phyloP scores from a whole-genome alignment of 805 yeast species.

The Wickerhamiella bombiphila region DNA sequence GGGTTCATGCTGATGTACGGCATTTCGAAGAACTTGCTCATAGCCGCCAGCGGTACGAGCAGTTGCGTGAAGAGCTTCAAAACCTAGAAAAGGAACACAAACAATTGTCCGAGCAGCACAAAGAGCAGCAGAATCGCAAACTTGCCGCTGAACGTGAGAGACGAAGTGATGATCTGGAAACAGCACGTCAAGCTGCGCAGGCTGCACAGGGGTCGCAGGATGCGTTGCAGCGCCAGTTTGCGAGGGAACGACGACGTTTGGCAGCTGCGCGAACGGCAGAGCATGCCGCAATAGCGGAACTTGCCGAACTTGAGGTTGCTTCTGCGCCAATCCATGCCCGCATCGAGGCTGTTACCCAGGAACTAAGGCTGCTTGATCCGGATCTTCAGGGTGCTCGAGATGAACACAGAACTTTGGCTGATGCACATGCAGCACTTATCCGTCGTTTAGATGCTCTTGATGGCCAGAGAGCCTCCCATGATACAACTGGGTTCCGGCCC shows the following conservation, averaged over 20 bases:
- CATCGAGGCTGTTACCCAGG: constrained; percentile 7
- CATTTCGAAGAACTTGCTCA: constrained; percentile 43
- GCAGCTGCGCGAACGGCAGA: constrained; percentile 11
- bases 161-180: constrained; percentile 4
- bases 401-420: constrained; percentile 13
- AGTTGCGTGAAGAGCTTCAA: constrained; percentile 4
- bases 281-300: constrained; percentile 5
- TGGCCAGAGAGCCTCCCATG: background rate
- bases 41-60: constrained; percentile 32
- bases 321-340: constrained; percentile 10
- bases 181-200: constrained; percentile 2
- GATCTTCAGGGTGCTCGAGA: constrained; percentile 15
- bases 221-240: constrained; percentile 7
- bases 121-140: constrained; percentile 3
- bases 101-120: background rate
- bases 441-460: background rate
- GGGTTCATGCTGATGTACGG: constrained; percentile 55
- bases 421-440: background rate
- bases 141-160: constrained; percentile 5
- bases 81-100: constrained; percentile 1
- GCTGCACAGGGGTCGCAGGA: constrained; percentile 5
- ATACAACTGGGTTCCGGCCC: background rate
- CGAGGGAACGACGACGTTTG: constrained; percentile 10
- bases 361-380: constrained; percentile 10
- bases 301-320: constrained; percentile 6